phyloP scores from a whole-genome alignment of 768 basidiomycete genomes.

The Mycena sanguinolenta region DNA sequence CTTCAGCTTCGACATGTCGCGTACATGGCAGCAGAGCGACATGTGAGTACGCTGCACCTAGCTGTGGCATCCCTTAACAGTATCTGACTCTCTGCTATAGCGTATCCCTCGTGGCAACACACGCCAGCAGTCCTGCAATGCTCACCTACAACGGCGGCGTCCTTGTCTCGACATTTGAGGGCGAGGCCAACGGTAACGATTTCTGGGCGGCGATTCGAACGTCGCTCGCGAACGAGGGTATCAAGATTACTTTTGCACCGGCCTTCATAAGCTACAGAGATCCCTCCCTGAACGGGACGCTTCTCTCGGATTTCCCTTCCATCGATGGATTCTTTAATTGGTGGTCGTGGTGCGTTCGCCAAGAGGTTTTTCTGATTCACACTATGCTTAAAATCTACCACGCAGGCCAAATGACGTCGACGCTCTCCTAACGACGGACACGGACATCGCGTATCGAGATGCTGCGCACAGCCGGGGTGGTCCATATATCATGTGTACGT shows the following conservation, averaged over 20 bases:
- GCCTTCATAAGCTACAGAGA: conserved; percentile 47
- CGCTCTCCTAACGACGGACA: conserved; percentile 40
- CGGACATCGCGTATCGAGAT: conserved; percentile 44
- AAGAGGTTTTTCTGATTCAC: no score
- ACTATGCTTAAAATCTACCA: no score
- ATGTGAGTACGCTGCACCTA: no score
- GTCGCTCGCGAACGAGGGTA: conserved; percentile 35
- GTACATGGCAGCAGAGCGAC: conserved; percentile 34
- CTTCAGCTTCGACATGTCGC: conserved; percentile 54
- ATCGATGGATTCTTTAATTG: conserved; percentile 51
- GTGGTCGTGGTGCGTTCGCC: conserved; percentile 46
- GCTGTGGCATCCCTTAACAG: no score
- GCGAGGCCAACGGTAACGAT: conserved; percentile 48
- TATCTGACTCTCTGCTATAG: no score
- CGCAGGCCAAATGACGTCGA: conserved; percentile 42
- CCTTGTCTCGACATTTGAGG: conserved; percentile 54
- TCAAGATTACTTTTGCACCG: conserved; percentile 48
- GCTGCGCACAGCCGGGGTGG: conserved; percentile 39
- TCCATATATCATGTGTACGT: conserved; percentile 47
- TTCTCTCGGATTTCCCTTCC: conserved; percentile 44
- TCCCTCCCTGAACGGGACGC: conserved; percentile 30
- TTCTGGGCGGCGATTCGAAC: conserved; percentile 40
- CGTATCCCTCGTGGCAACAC: conserved; percentile 43
- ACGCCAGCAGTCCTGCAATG: conserved; percentile 47
- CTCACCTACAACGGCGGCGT: conserved; percentile 42